These are phyloP conservation scores for Cryptococcus sp. DNA, from an alignment of 1,284 basidiomycete species.

Conservation along the genomic window DNA sequence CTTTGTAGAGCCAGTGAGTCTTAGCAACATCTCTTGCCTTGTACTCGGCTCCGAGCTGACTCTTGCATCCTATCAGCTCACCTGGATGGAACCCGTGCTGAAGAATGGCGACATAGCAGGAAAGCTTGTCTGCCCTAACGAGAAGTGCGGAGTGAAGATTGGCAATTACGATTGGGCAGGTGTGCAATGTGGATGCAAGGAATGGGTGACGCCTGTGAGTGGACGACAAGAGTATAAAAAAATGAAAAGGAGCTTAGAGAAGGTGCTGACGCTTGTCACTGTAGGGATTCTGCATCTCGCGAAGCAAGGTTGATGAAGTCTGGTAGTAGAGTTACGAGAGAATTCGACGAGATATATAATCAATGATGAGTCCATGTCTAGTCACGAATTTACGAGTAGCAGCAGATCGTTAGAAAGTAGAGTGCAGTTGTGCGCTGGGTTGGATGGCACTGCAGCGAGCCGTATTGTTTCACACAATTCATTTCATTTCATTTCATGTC, in stretches of 20 bases:
- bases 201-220: conserved; percentile 84
- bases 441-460: too few species aligned
- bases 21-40: neutral
- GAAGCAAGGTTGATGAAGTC: conserved; percentile 88
- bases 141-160: conserved; percentile 83
- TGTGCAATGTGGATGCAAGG: conserved; percentile 83
- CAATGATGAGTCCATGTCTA: too few species aligned
- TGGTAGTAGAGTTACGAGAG: conserved; percentile 29
- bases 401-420: too few species aligned
- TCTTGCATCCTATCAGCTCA: conserved; percentile 61
- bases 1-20: conserved; percentile 87
- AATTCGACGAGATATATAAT: too few species aligned
- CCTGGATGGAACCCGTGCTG: conserved; percentile 89
- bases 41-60: neutral
- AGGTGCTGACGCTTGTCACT: conserved; percentile 6
- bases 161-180: conserved; percentile 98
- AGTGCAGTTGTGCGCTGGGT: too few species aligned
- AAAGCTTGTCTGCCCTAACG: conserved; percentile 87
- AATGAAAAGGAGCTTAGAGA: neutral
- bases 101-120: conserved; percentile 73
- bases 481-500: too few species aligned
- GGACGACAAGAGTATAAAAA: neutral
- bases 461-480: too few species aligned
- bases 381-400: too few species aligned
- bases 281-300: conserved; percentile 83